Percentiles rank a stretch among this genome's conserved stretches.
Conservation (phyloP, 352 stramenopile species). For the Halophytophthora batemanensis region DNA sequence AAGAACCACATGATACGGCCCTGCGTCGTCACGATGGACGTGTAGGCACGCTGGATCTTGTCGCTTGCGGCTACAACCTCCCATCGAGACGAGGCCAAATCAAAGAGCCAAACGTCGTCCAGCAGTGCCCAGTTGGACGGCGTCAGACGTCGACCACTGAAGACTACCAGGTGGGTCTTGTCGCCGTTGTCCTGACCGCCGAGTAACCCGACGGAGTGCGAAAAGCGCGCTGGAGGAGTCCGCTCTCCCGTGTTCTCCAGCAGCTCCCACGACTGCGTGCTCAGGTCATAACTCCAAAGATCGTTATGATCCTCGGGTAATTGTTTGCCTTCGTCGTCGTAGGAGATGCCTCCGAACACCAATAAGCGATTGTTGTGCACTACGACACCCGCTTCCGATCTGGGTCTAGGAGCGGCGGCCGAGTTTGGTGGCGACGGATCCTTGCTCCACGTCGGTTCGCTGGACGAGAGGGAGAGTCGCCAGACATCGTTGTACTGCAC, state of each 20-base stretch:
- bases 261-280: slow-evolving; percentile 34
- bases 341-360: slow-evolving; percentile 71
- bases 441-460: slow-evolving; percentile 30
- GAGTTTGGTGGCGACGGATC: slow-evolving; percentile 20
- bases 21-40: slow-evolving; percentile 47
- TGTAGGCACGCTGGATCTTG: slow-evolving; percentile 51
- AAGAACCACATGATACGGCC: slow-evolving; percentile 68
- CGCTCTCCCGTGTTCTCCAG: slow-evolving; percentile 20
- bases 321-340: slow-evolving; percentile 38
- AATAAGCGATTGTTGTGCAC: slow-evolving; percentile 47
- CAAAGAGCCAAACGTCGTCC: slow-evolving; percentile 57
- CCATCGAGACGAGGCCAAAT: slow-evolving; percentile 45
- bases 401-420: slow-evolving; percentile 19
- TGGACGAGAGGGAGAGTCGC: slow-evolving; percentile 31
- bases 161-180: slow-evolving; percentile 46
- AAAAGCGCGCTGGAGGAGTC: slow-evolving; percentile 48
- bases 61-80: slow-evolving; percentile 15
- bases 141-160: slow-evolving; percentile 52
- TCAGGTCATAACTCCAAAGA: slow-evolving; percentile 62
- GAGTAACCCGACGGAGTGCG: slow-evolving; percentile 48
- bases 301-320: slow-evolving; percentile 50
- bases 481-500: slow-evolving; percentile 56
- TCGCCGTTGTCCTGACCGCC: slow-evolving; percentile 16
- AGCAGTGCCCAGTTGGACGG: slow-evolving; percentile 49
- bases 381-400: slow-evolving; percentile 51